A percentile compares a stretch with the other conserved stretches of the same genome.
Conservation (phyloP, 1,139 yeast genomes). For the Yamadazyma epiphylla region DNA sequence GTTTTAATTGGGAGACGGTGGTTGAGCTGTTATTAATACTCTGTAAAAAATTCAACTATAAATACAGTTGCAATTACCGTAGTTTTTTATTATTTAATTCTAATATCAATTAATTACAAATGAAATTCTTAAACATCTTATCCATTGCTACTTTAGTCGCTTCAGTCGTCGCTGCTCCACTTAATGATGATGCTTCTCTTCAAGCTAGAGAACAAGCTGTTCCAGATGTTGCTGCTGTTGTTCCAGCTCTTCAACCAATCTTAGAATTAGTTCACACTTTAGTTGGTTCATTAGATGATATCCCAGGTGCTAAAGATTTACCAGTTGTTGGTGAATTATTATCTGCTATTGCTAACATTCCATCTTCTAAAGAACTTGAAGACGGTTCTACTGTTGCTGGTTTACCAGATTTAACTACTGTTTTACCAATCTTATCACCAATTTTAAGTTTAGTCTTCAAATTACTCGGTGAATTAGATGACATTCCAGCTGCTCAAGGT, state of each 20-base stretch:
- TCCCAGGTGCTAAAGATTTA: constrained; percentile 5
- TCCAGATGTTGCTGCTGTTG: constrained; percentile 5
- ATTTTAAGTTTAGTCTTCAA: background rate
- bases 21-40: too few relatives aligned
- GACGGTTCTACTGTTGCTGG: constrained; percentile 7
- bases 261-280: constrained; percentile 4
- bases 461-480: constrained; percentile 1
- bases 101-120: background rate
- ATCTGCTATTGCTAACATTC: constrained; percentile 6
- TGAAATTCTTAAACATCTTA: background rate
- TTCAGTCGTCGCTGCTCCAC: constrained; percentile 1
- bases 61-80: background rate
- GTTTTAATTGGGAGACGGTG: too few relatives aligned
- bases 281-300: constrained; percentile 5
- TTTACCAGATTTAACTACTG: constrained; percentile 7
- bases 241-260: constrained; percentile 3
- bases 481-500: constrained; percentile 2
- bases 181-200: background rate
- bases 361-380: constrained; percentile 9
- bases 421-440: constrained; percentile 2
- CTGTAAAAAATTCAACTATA: background rate
- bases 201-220: constrained; percentile 6
- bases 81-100: background rate
- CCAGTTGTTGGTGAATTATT: constrained; percentile 9
- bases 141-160: constrained; percentile 1